Evolutionary conservation across 768 basidiomycete genomes (phyloP).

Genomic region (Tubosaeta sp.): DNA sequence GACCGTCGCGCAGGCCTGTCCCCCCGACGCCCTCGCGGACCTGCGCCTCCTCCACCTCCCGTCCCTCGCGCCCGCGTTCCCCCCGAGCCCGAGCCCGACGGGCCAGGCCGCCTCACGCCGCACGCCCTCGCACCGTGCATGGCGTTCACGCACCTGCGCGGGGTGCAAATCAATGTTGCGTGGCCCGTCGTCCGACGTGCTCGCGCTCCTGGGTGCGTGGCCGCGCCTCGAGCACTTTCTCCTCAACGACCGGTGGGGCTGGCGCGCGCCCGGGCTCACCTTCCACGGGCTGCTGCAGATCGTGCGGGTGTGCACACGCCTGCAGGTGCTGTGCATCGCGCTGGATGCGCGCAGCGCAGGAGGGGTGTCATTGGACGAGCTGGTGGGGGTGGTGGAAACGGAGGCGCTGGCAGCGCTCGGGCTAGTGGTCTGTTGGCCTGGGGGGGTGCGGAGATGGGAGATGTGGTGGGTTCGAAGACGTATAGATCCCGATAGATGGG

Average conservation of each 20-base stretch:
- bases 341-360: not conserved
- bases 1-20: not conserved
- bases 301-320: not conserved
- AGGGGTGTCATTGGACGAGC: not conserved
- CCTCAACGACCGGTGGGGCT: slow-evolving; percentile 12
- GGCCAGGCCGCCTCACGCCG: not conserved
- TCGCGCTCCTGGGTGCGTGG: slow-evolving; percentile 7
- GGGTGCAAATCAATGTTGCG: slow-evolving; percentile 1
- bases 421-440: not conserved
- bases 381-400: not conserved
- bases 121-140: not conserved
- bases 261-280: slow-evolving; percentile 3
- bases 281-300: slow-evolving; percentile 1
- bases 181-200: slow-evolving; percentile 3
- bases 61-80: not conserved
- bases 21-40: not conserved
- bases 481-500: not conserved
- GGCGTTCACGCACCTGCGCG: not conserved
- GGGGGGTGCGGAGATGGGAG: not conserved
- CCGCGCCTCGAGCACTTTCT: slow-evolving; percentile 2
- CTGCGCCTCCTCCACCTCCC: slow-evolving; percentile 1
- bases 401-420: not conserved
- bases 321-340: slow-evolving; percentile 3
- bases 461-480: not conserved
- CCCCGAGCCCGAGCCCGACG: not conserved